Evolutionary conservation across 129 eudicot species (phyloP).

Genomic region (Deinandra increscens): DNA sequence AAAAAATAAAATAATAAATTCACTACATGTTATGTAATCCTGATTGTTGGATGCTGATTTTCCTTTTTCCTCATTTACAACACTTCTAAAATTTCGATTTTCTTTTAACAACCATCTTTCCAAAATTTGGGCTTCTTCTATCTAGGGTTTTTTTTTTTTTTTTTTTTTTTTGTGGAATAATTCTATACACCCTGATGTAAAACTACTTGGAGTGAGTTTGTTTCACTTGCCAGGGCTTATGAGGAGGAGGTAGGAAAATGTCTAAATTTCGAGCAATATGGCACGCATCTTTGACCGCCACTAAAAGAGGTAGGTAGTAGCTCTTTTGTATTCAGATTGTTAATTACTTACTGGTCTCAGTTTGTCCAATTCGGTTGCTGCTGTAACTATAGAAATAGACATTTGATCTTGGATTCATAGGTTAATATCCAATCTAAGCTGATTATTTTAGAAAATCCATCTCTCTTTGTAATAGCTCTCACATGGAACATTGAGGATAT

Average conservation of each 20-base stretch:
- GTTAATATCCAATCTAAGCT: background rate
- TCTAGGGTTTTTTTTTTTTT: too few species aligned
- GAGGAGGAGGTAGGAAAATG: slow-evolving; percentile 37
- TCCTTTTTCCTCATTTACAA: too few species aligned
- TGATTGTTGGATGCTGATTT: too few species aligned
- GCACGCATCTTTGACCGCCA: slow-evolving; percentile 84
- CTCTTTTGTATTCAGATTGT: background rate
- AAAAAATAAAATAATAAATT: too few species aligned
- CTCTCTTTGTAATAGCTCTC: slow-evolving; percentile 59
- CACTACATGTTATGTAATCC: too few species aligned
- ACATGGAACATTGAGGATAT: slow-evolving; percentile 81
- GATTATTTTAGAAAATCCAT: background rate
- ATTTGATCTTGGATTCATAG: background rate
- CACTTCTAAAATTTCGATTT: too few species aligned
- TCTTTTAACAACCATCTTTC: too few species aligned
- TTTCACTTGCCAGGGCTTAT: slow-evolving; percentile 12
- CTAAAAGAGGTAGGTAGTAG: slow-evolving; percentile 87
- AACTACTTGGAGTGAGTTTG: background rate
- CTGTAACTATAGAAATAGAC: background rate
- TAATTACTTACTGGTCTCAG: background rate
- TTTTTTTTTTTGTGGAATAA: too few species aligned
- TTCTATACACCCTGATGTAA: background rate
- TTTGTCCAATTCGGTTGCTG: background rate
- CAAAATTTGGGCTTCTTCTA: too few species aligned
- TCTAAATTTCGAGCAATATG: slow-evolving; percentile 70